Percentiles rank a stretch among this genome's conserved stretches.
phyloP scores from a whole-genome alignment of 2,329 filamentous ascomycete genomes.

The Fusarium burgessii region DNA sequence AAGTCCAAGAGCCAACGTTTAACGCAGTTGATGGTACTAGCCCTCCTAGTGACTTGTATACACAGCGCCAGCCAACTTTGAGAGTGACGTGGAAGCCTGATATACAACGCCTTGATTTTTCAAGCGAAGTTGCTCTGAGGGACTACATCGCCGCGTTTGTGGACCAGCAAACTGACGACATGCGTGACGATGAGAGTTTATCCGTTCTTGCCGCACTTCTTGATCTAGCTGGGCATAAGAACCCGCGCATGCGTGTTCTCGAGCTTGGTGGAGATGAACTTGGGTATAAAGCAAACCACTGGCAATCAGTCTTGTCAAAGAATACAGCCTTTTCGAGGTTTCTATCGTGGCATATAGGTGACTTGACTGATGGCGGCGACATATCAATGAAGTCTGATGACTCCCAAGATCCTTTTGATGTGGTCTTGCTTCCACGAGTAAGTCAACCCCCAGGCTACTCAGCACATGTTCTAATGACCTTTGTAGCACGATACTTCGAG shows the following conservation, averaged over 20 bases:
- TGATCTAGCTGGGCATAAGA: neutral
- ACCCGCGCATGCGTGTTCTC: neutral
- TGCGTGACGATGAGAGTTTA: neutral
- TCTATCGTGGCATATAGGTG: neutral
- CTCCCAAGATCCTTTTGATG: neutral
- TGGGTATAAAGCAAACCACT: neutral
- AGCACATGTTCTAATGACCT: neutral
- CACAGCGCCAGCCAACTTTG: neutral
- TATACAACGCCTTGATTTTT: neutral
- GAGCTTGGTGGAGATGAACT: neutral
- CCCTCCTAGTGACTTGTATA: neutral
- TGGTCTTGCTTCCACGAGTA: neutral
- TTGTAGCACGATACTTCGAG: neutral
- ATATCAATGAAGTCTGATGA: neutral
- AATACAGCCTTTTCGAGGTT: neutral
- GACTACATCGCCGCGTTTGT: neutral
- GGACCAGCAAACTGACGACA: accelerated
- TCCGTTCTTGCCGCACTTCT: accelerated
- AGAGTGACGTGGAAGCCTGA: neutral
- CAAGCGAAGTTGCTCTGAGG: accelerated
- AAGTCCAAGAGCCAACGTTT: neutral
- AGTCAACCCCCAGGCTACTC: accelerated
- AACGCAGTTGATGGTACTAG: accelerated
- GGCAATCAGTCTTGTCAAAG: neutral
- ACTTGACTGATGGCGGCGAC: neutral